Evolutionary conservation across 2,329 filamentous ascomycete genomes (phyloP), one percentile per base, ranked within the genome.

Genomic region (Tolypocladium ophioglossoides): DNA sequence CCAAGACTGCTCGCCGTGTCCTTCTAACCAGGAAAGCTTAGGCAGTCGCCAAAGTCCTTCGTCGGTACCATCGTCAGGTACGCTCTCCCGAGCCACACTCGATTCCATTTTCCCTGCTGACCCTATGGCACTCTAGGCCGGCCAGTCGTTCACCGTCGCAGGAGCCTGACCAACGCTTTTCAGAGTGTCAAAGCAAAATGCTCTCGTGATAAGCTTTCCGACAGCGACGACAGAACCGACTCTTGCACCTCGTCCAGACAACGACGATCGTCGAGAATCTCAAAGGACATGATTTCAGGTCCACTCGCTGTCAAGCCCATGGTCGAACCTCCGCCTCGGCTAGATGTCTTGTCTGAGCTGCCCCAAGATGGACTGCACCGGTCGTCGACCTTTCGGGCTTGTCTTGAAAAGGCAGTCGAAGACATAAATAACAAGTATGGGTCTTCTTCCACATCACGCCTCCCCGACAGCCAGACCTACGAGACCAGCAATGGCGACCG

Each of bases 121-220:
- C 20, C 24, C 14, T 7, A 3, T 8, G 3, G 24, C 35, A 12
- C 35, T 30, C 24, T 24, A 52, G 49, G 30, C 22, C 38, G 38
- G 20, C 34, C 46, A 18, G 34, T 24, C 34, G 52, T 62, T 22
- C 57, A 56, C 48, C 62, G 61, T 14, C 61, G 62, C 20, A 61
- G 60, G 53, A 68, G 63, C 46, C 58, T 70, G n/a, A 63, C 63
- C 40, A 62, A 63, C 53, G 60, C 64, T 34, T 64, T 70, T 52
- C 61, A 63, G 4, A 60, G 60, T 50, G 61, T 66, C 54, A 65
- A 55, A 54, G 52, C 58, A 9, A 66, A 62, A 57, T 65, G 58
- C 56, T 61, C 58, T 16, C 61, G 59, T 34, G 63, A 63, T 44
- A 61, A 54, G 51, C 54, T 62, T 24, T 50, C 53, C n/a, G 56